Evolutionary conservation across 2,329 filamentous ascomycete genomes (phyloP), one percentile per base, ranked within the genome.

Genomic region (Arthrobotrys musiformis): DNA sequence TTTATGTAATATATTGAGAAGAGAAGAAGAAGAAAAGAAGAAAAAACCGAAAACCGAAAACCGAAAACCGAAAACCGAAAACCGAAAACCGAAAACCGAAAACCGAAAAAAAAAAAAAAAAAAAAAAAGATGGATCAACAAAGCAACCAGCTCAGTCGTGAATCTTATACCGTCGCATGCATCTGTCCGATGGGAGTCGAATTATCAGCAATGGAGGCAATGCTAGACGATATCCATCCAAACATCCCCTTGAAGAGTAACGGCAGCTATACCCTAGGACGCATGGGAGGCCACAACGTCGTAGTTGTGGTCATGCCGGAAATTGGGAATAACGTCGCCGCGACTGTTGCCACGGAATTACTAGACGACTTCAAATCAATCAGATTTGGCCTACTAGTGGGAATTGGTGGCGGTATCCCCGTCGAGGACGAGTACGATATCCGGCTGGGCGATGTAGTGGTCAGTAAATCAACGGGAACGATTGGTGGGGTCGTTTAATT

Each of bases 141-240:
- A 11, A 54, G n/a, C 26, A 19, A 19, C 48, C 13, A 13, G 13
- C 22, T 60, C 50, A 62, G 13, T 19, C 67, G 52, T 61, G 40
- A 48, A 7, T 56, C 62, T 1, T 70, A 70, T 40, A 70, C 67
- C 9, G 58, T 70, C 13, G 56, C 67, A 24, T 70, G 56, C 40
- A 70, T 70, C 54, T 70, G 56, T 40, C 67, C 67, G 13, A 70
- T 70, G 67, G 67, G 67, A 15, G 35, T 70, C 33, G 67, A 70
- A 24, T 37, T 61, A 28, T 54, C 67, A 19, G 17, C 67, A 1
- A 24, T 70, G 11, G 24, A 48, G 13, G 56, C 67, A 17, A 60
- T 70, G 52, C 42, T 70, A 4, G 67, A 70, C 40, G 35, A 63
- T 1, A 62, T 40, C 5, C 67, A 70, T 26, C 37, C 17, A 6